Conservation (phyloP, 2,329 filamentous ascomycete species). For the Botryotinia globosa region DNA sequence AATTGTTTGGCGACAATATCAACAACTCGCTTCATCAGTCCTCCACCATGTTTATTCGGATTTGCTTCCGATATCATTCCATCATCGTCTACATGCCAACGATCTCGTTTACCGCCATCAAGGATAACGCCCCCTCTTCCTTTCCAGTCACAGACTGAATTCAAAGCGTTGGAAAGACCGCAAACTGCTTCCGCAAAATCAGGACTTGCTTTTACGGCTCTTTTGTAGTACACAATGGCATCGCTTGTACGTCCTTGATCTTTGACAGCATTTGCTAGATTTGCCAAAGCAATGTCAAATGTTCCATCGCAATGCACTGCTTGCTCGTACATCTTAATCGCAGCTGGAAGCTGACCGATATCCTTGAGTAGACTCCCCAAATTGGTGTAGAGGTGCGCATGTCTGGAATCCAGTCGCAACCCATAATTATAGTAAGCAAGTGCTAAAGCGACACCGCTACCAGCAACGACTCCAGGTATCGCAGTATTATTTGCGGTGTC, state of each 20-base stretch:
- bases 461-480: conserved; percentile 77
- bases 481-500: conserved; percentile 42
- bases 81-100: conserved; percentile 87
- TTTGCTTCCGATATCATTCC: conserved; percentile 78
- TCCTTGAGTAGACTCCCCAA: conserved; percentile 93
- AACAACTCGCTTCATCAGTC: conserved; percentile 86
- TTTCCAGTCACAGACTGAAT: conserved; percentile 94
- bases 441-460: conserved; percentile 83
- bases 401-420: conserved; percentile 76
- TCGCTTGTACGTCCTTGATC: conserved; percentile 91
- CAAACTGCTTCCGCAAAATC: conserved; percentile 97
- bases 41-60: conserved; percentile 58
- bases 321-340: conserved; percentile 95
- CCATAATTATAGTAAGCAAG: conserved; percentile 96
- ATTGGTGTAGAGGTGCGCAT: conserved; percentile 96
- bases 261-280: conserved; percentile 95
- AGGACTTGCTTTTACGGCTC: conserved; percentile 87
- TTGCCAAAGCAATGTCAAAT: conserved; percentile 95
- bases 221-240: conserved; percentile 86
- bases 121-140: conserved; percentile 82
- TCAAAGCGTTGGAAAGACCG: conserved; percentile 88
- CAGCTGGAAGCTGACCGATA: conserved; percentile 85
- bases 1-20: conserved; percentile 89
- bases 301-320: conserved; percentile 89
- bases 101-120: conserved; percentile 71